Percentiles rank a stretch among this genome's conserved stretches.
Conservation (phyloP, 306 rosid genomes). For the Ochetophila trinervis region DNA sequence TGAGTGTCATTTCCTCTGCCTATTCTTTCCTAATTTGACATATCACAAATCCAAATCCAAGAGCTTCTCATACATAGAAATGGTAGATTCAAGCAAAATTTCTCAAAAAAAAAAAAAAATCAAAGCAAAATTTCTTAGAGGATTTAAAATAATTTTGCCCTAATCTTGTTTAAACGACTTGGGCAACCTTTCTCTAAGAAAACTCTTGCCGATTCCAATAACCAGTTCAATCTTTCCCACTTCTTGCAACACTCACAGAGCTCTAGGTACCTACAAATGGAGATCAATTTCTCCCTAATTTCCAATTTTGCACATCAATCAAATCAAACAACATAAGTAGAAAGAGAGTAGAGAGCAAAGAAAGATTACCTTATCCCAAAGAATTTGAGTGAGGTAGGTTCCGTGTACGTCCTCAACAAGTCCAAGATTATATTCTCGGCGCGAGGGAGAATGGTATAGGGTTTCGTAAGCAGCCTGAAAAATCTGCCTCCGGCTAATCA, state of each 20-base stretch:
- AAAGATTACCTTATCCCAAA: slow-evolving; percentile 71
- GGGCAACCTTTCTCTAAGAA: slow-evolving; percentile 82
- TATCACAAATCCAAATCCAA: too few relatives aligned
- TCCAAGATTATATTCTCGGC: slow-evolving; percentile 79
- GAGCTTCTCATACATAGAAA: too few relatives aligned
- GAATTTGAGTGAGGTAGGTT: slow-evolving; percentile 68
- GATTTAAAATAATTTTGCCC: too few relatives aligned
- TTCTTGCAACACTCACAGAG: slow-evolving; percentile 83
- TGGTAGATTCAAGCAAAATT: too few relatives aligned
- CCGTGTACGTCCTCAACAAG: slow-evolving; percentile 59
- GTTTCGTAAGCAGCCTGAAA: slow-evolving; percentile 94
- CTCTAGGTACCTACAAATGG: slow-evolving; percentile 78
- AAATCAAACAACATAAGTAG: neutral
- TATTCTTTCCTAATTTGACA: too few relatives aligned
- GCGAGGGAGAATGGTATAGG: slow-evolving; percentile 56
- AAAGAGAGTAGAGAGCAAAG: too few relatives aligned
- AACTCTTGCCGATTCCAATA: slow-evolving; percentile 67
- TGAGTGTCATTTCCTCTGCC: too few relatives aligned
- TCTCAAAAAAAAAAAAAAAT: too few relatives aligned
- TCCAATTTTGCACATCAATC: neutral
- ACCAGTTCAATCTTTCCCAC: slow-evolving; percentile 79
- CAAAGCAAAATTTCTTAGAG: too few relatives aligned
- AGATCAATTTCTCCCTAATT: neutral
- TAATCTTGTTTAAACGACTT: slow-evolving; percentile 92
- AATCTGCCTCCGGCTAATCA: slow-evolving; percentile 79